Conservation (phyloP, 2,329 filamentous ascomycete genomes). For the Fusarium sp. region DNA sequence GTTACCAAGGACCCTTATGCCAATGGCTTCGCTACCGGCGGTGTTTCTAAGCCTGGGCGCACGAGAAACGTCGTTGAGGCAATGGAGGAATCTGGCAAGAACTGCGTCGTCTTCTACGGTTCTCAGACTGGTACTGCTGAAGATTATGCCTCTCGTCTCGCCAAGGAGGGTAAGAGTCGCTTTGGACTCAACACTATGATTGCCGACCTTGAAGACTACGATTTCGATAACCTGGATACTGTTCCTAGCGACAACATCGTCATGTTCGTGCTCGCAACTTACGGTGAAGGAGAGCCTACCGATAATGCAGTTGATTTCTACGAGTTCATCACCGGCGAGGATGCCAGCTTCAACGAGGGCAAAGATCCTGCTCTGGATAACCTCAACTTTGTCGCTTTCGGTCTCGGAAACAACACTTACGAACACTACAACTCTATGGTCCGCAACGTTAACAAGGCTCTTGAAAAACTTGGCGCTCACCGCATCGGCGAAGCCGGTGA, state of each 20-base stretch:
- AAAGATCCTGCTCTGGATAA: slow-evolving; percentile 80
- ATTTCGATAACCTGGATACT: slow-evolving; percentile 92
- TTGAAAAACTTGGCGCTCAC: slow-evolving; percentile 85
- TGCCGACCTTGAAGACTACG: slow-evolving; percentile 96
- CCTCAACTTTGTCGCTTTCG: slow-evolving; percentile 94
- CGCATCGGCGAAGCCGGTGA: slow-evolving; percentile 91
- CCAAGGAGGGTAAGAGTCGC: slow-evolving; percentile 96
- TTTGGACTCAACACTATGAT: slow-evolving; percentile 99
- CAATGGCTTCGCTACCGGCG: slow-evolving; percentile 76
- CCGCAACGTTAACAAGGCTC: slow-evolving; percentile 84
- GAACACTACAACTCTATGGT: slow-evolving; percentile 99
- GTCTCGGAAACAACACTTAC: slow-evolving; percentile 98
- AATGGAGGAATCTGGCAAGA: slow-evolving; percentile 95
- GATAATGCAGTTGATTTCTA: slow-evolving; percentile 99
- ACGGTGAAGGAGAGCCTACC: slow-evolving; percentile 97
- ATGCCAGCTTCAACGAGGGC: slow-evolving; percentile 82
- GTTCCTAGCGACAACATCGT: slow-evolving; percentile 91
- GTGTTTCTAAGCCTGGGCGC: slow-evolving; percentile 82
- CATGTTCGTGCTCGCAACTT: slow-evolving; percentile 96
- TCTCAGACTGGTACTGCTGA: slow-evolving; percentile 98
- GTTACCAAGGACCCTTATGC: slow-evolving; percentile 91
- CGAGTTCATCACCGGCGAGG: slow-evolving; percentile 90
- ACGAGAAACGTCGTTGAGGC: slow-evolving; percentile 95
- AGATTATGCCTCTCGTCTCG: slow-evolving; percentile 95
- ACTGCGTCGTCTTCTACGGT: slow-evolving; percentile 98